Percentiles rank a stretch among this genome's conserved stretches.
Conservation (phyloP, 2,329 filamentous ascomycete species). For the Xylariaceae sp. region DNA sequence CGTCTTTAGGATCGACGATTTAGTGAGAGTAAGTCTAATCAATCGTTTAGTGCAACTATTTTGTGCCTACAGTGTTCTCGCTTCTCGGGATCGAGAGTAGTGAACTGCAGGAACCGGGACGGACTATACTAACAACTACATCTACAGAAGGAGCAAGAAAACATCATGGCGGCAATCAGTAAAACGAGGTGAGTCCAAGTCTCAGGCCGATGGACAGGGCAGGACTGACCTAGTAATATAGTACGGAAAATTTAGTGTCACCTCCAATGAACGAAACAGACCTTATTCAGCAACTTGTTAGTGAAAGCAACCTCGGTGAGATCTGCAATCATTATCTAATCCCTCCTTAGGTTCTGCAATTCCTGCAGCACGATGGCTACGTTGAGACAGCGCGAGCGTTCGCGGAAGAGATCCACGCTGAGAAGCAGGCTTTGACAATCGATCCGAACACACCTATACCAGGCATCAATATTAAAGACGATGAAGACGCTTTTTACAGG, state of each 20-base stretch:
- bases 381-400: slow-evolving; percentile 91
- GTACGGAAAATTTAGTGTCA: slow-evolving; percentile 60
- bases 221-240: slow-evolving; percentile 31
- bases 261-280: slow-evolving; percentile 71
- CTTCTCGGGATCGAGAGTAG: background rate
- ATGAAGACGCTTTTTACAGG: slow-evolving; percentile 82
- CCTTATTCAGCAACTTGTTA: slow-evolving; percentile 78
- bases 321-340: slow-evolving; percentile 12
- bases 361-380: slow-evolving; percentile 92
- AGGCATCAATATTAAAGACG: slow-evolving; percentile 72
- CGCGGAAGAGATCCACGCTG: slow-evolving; percentile 74
- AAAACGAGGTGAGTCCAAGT: slow-evolving; percentile 43
- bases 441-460: slow-evolving; percentile 55
- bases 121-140: slow-evolving; percentile 12
- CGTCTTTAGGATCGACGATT: slow-evolving; percentile 85
- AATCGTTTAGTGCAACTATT: background rate
- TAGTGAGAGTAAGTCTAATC: slow-evolving; percentile 67
- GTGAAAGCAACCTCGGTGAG: slow-evolving; percentile 16
- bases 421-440: slow-evolving; percentile 70
- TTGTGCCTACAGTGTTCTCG: background rate
- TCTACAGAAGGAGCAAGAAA: slow-evolving; percentile 60
- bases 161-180: slow-evolving; percentile 63
- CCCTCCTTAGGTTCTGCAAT: slow-evolving; percentile 67
- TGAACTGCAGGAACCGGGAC: too few relatives aligned
- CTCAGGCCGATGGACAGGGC: background rate